phyloP scores from a whole-genome alignment of 768 basidiomycete genomes.

The Xanthoconium purpureum region DNA sequence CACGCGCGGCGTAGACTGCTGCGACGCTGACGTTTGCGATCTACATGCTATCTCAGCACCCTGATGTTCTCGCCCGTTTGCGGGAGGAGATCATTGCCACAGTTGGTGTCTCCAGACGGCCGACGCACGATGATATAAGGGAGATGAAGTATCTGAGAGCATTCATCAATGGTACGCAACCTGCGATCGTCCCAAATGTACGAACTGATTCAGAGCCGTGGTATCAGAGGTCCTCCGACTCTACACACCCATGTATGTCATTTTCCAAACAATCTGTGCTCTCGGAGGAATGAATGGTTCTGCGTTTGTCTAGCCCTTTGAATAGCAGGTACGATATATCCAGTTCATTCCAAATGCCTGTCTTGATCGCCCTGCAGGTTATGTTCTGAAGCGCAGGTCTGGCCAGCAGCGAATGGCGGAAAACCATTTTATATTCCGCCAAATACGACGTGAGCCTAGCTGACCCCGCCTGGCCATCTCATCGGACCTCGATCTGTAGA shows the following conservation, averaged over 20 bases:
- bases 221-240: conserved; percentile 32
- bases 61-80: conserved; percentile 44
- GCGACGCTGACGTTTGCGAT: conserved; percentile 34
- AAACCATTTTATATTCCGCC: conserved; percentile 56
- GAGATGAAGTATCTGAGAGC: conserved; percentile 65
- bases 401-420: conserved; percentile 26
- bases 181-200: background rate
- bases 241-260: conserved; percentile 30
- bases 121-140: conserved; percentile 53
- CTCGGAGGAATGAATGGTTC: background rate
- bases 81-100: conserved; percentile 54
- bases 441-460: conserved; percentile 20
- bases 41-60: conserved; percentile 52
- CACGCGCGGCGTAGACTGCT: conserved; percentile 23
- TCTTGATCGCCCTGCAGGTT: conserved; percentile 14
- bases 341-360: too few species aligned
- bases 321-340: conserved; percentile 18
- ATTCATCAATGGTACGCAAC: conserved; percentile 54
- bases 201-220: background rate
- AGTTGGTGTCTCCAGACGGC: conserved; percentile 47
- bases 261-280: background rate
- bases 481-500: conserved; percentile 4
- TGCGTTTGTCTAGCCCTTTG: conserved; percentile 18
- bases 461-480: background rate
- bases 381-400: conserved; percentile 14